Evolutionary conservation across 2,329 filamentous ascomycete genomes (phyloP).

Genomic region (Penicillium brasilianum): DNA sequence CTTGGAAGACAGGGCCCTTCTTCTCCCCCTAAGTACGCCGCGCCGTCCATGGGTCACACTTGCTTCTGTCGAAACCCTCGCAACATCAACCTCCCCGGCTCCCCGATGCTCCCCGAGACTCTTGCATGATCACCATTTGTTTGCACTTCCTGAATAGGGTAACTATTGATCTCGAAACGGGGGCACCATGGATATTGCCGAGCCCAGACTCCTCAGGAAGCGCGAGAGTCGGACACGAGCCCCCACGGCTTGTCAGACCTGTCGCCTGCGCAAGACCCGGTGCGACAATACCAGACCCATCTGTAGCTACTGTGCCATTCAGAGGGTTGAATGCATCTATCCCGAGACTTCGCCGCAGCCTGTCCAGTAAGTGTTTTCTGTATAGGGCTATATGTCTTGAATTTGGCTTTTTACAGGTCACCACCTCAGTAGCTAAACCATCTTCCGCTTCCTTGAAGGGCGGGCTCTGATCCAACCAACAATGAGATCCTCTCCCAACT

Average conservation of each 20-base stretch:
- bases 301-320: constrained; percentile 32
- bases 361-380: constrained; percentile 26
- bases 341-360: constrained; percentile 28
- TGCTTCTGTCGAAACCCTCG: constrained; percentile 11
- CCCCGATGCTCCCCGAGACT: constrained; percentile 28
- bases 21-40: constrained; percentile 16
- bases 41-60: constrained; percentile 20
- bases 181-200: constrained; percentile 24
- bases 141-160: constrained; percentile 8
- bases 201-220: constrained; percentile 24
- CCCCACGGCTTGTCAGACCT: constrained; percentile 34
- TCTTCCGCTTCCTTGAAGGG: constrained; percentile 15
- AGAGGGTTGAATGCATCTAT: constrained; percentile 31
- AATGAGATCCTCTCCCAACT: constrained; percentile 30
- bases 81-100: constrained; percentile 16
- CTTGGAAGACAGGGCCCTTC: constrained; percentile 5
- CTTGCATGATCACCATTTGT: constrained; percentile 1
- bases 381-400: neutral
- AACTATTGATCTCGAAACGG: constrained; percentile 4
- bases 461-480: constrained; percentile 25
- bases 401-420: neutral
- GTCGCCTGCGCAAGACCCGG: constrained; percentile 33
- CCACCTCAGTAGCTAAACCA: neutral
- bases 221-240: constrained; percentile 33
- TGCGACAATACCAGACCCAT: constrained; percentile 31